Evolutionary conservation across 306 rosid species (phyloP).

Genomic region (Lupinus albus): DNA sequence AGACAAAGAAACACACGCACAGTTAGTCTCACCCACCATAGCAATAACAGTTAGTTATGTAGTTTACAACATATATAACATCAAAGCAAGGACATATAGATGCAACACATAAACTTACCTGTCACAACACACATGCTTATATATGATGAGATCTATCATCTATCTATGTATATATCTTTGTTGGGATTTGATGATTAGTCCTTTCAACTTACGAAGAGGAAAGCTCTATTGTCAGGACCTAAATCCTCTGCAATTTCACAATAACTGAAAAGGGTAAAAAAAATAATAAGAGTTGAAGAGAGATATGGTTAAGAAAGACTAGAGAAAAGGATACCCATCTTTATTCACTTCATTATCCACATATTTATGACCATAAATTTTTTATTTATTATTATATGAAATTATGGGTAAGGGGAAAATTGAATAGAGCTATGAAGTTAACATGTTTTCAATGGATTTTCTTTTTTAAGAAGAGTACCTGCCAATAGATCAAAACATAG

Average conservation of each 20-base stretch:
- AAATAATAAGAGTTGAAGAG: conserved; percentile 39
- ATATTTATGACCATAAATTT: conserved; percentile 34
- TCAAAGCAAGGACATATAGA: conserved; percentile 32
- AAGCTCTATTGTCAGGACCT: conserved; percentile 80
- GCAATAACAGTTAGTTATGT: conserved; percentile 58
- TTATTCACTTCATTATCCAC: conserved; percentile 79
- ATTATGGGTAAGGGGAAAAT: too few species aligned
- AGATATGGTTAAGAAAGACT: conserved; percentile 59
- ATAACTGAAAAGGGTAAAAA: conserved; percentile 60
- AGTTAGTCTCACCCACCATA: conserved; percentile 37
- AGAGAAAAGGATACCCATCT: conserved; percentile 75
- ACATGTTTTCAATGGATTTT: too few species aligned
- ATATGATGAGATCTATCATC: conserved; percentile 34
- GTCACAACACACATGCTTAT: conserved; percentile 35
- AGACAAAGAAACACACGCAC: conserved; percentile 11
- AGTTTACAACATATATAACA: conserved; percentile 38
- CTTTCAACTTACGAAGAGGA: conserved; percentile 34
- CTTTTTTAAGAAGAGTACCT: too few species aligned
- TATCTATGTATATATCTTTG: too few species aligned
- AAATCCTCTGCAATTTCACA: conserved; percentile 70
- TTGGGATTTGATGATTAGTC: conserved; percentile 43
- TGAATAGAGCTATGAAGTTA: too few species aligned
- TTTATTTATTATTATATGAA: not conserved
- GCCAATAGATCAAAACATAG: too few species aligned
- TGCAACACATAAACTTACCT: conserved; percentile 41